These are phyloP conservation scores for Microstroma glucosiphilum DNA, from an alignment of 1,284 basidiomycete species.

Conservation along the genomic window DNA sequence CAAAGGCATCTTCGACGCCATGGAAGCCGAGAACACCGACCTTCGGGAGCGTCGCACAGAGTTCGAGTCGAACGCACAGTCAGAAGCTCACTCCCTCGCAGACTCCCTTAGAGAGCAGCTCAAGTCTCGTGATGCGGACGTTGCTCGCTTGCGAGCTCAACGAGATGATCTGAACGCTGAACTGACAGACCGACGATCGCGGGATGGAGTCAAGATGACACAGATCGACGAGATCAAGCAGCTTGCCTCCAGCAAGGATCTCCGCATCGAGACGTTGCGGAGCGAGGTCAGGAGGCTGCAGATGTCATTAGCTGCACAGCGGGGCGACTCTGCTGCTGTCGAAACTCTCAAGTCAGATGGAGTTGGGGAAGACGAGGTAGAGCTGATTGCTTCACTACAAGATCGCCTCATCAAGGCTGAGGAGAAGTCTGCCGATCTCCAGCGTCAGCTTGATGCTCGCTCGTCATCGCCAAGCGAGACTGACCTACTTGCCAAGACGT, in stretches of 20 bases:
- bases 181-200: slow-evolving; percentile 36
- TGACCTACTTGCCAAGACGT: slow-evolving; percentile 12
- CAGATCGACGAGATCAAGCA: slow-evolving; percentile 47
- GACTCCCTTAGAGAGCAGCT: slow-evolving; percentile 69
- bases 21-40: slow-evolving; percentile 33
- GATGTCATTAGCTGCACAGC: slow-evolving; percentile 67
- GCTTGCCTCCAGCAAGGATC: slow-evolving; percentile 55
- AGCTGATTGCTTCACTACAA: slow-evolving; percentile 12
- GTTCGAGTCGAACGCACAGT: slow-evolving; percentile 9
- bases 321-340: slow-evolving; percentile 67
- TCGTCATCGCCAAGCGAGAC: slow-evolving; percentile 13
- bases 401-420: slow-evolving; percentile 14
- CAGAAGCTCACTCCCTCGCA: slow-evolving; percentile 39
- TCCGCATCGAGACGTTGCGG: slow-evolving; percentile 66
- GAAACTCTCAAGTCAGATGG: slow-evolving; percentile 61
- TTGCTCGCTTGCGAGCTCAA: slow-evolving; percentile 21
- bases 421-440: slow-evolving; percentile 14
- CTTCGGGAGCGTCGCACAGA: slow-evolving; percentile 36
- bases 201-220: slow-evolving; percentile 40
- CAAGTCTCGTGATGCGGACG: slow-evolving; percentile 63
- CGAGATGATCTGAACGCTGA: slow-evolving; percentile 34
- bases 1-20: slow-evolving; percentile 9
- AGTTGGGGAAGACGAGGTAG: slow-evolving; percentile 10
- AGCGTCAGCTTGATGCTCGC: slow-evolving; percentile 17
- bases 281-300: slow-evolving; percentile 73